Evolutionary conservation across 345 rosid species (phyloP).

Genomic region (Syzygium grande): DNA sequence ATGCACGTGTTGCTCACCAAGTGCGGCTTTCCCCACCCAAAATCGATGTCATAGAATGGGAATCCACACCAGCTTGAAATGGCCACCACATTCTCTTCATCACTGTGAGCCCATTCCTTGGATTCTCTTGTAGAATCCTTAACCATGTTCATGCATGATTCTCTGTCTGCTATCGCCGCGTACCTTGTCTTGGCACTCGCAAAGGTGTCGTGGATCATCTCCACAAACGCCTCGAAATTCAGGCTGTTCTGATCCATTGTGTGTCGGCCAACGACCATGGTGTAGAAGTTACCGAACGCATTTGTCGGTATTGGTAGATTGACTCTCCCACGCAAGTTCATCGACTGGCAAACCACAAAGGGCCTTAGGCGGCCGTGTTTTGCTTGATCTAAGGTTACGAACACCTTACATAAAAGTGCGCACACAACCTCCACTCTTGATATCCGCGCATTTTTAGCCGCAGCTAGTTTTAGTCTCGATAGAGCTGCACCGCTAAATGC

Average conservation of each 20-base stretch:
- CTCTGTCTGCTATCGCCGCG: not conserved
- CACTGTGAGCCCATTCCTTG: not conserved
- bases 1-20: conserved; percentile 26
- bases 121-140: not conserved
- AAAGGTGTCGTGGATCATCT: not conserved
- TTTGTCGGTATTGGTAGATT: not conserved
- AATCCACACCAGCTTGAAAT: conserved; percentile 31
- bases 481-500: not conserved
- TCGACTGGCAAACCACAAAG: not conserved
- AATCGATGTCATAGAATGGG: conserved; percentile 35
- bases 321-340: not conserved
- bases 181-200: not conserved
- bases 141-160: not conserved
- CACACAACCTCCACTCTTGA: not conserved
- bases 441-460: not conserved
- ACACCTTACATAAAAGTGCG: not conserved
- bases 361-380: not conserved
- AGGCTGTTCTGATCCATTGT: not conserved
- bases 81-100: conserved; percentile 10
- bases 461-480: not conserved
- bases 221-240: not conserved
- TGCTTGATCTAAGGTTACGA: not conserved
- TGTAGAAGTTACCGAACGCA: not conserved
- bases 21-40: conserved; percentile 53
- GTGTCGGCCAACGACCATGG: not conserved